These are phyloP conservation scores for Castanopsis chinensis DNA, from an alignment of 306 rosid genomes.

Conservation along the genomic window DNA sequence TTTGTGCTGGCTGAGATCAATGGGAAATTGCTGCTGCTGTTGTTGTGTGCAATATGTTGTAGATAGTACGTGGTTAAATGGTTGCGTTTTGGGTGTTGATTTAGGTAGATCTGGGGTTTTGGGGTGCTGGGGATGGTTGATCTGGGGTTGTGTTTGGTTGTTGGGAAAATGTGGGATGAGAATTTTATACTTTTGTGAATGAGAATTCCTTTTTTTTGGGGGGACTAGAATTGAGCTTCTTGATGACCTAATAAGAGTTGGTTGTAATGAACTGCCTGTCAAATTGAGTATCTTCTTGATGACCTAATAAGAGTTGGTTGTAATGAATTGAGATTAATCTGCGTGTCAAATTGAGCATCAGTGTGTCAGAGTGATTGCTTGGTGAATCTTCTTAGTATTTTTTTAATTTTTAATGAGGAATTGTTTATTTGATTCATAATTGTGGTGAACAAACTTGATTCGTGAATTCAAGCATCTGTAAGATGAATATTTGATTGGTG, in stretches of 20 bases:
- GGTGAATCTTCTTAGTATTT: background rate
- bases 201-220: background rate
- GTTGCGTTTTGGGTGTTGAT: background rate
- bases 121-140: constrained; percentile 16
- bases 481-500: no score
- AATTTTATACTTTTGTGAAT: background rate
- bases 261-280: background rate
- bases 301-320: background rate
- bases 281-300: background rate
- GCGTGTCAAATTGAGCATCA: background rate
- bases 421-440: background rate
- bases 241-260: background rate
- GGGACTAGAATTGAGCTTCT: background rate
- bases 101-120: constrained; percentile 49
- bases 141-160: constrained; percentile 14
- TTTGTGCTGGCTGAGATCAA: background rate
- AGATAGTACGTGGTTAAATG: background rate
- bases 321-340: background rate
- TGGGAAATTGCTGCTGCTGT: background rate
- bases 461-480: no score
- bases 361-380: background rate
- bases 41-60: background rate
- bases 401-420: background rate
- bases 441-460: no score
- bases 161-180: background rate